Conservation (phyloP, 2,329 filamentous ascomycete genomes). For the Clonostachys sp. region DNA sequence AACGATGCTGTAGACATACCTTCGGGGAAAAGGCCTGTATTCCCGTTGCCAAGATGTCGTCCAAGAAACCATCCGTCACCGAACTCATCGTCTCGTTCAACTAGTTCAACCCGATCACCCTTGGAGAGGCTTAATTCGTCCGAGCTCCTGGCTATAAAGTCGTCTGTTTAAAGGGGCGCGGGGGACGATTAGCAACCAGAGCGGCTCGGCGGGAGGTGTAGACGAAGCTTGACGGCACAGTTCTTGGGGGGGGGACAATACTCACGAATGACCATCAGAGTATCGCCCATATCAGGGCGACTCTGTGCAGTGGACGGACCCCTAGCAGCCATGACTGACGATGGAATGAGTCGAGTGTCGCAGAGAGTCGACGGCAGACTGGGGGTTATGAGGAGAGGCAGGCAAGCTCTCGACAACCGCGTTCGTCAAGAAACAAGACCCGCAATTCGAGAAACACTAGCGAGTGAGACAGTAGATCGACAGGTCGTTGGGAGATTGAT, state of each 20-base stretch:
- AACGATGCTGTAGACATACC: slow-evolving; percentile 42
- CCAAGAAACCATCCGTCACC: slow-evolving; percentile 84
- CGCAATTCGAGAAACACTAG: background rate
- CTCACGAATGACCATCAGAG: slow-evolving; percentile 69
- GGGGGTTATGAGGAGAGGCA: no score
- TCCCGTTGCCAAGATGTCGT: slow-evolving; percentile 67
- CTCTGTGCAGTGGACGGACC: slow-evolving; percentile 26
- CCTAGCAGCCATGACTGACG: slow-evolving; percentile 32
- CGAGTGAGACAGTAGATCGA: no score
- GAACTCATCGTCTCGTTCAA: slow-evolving; percentile 85
- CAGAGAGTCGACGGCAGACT: background rate
- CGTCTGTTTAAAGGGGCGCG: slow-evolving; percentile 51
- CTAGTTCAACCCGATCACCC: slow-evolving; percentile 76
- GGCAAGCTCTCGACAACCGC: background rate
- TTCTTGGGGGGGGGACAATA: slow-evolving; percentile 6
- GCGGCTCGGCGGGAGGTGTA: background rate
- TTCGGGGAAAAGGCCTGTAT: slow-evolving; percentile 78
- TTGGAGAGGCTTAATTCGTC: slow-evolving; percentile 89
- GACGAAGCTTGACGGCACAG: slow-evolving; percentile 1
- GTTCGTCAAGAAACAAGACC: background rate
- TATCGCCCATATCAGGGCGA: slow-evolving; percentile 60
- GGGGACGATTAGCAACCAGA: background rate
- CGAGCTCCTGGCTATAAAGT: slow-evolving; percentile 85
- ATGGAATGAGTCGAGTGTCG: background rate
- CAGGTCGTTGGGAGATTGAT: background rate